These are phyloP conservation scores for Rutidosis leptorrhynchoides DNA, from an alignment of 129 eudicot species.

Conservation along the genomic window DNA sequence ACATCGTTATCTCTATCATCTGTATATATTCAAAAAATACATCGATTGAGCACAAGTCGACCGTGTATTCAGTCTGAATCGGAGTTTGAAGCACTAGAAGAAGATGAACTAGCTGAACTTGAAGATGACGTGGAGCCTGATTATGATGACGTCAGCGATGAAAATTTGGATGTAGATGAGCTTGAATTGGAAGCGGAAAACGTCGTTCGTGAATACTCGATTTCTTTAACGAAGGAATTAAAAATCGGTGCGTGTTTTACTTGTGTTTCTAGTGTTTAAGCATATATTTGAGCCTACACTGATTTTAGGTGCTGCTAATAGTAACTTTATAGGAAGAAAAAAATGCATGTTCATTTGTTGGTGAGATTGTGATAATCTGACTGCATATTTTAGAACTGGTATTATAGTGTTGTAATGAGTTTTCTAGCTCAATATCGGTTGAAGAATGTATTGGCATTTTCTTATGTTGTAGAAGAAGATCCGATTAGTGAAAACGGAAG, in stretches of 20 bases:
- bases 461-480: conserved; percentile 60
- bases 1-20: conserved; percentile 26
- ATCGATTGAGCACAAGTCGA: conserved; percentile 4
- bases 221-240: conserved; percentile 53
- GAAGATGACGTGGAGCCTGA: conserved; percentile 42
- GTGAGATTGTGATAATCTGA: not conserved
- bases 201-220: conserved; percentile 53
- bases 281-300: not conserved
- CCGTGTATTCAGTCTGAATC: conserved; percentile 16
- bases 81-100: conserved; percentile 26
- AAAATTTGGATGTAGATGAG: conserved; percentile 48
- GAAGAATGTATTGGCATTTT: conserved; percentile 11
- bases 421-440: conserved; percentile 20
- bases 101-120: conserved; percentile 34
- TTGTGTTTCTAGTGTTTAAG: conserved; percentile 17
- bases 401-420: not conserved
- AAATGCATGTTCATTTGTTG: not conserved
- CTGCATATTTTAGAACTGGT: not conserved
- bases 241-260: conserved; percentile 45
- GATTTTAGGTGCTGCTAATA: not conserved
- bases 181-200: conserved; percentile 64
- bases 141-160: conserved; percentile 43
- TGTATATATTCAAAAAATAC: conserved; percentile 18
- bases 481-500: conserved; percentile 35
- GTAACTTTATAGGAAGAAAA: not conserved